phyloP scores from a whole-genome alignment of 2,329 filamentous ascomycete species.

The Microdochium paspali region DNA sequence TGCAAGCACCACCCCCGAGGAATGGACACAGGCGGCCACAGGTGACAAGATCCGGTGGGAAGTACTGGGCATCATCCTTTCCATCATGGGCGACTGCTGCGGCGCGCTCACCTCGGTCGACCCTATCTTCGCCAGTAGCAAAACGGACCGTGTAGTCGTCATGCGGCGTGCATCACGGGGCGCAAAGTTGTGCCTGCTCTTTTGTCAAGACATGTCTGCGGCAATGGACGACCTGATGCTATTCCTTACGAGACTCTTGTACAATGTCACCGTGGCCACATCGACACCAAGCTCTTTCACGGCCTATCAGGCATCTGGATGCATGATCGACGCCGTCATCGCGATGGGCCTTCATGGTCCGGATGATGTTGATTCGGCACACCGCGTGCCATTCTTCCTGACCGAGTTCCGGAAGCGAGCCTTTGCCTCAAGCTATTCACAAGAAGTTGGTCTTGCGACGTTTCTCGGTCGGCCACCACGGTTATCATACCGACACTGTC shows the following conservation, averaged over 20 bases:
- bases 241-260: not conserved
- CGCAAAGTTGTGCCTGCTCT: not conserved
- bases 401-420: not conserved
- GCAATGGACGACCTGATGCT: not conserved
- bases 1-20: slow-evolving; percentile 14
- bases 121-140: too few relatives aligned
- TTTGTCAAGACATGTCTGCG: not conserved
- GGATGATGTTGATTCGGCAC: not conserved
- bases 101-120: slow-evolving; percentile 15
- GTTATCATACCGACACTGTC: not conserved
- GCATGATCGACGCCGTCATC: not conserved
- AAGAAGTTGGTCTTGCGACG: not conserved
- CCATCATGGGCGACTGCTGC: slow-evolving; percentile 16
- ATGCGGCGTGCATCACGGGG: not conserved
- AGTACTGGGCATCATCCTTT: slow-evolving; percentile 22
- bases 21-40: slow-evolving; percentile 17
- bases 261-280: not conserved
- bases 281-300: not conserved
- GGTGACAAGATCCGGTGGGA: slow-evolving; percentile 23
- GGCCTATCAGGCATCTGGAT: not conserved
- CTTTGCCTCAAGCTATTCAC: not conserved
- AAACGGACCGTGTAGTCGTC: too few relatives aligned
- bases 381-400: not conserved
- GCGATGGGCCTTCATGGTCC: not conserved
- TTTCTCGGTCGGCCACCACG: not conserved